Evolutionary conservation across 108 stramenopile genomes (phyloP).

Genomic region (Pseudonitzschia multiseries): DNA sequence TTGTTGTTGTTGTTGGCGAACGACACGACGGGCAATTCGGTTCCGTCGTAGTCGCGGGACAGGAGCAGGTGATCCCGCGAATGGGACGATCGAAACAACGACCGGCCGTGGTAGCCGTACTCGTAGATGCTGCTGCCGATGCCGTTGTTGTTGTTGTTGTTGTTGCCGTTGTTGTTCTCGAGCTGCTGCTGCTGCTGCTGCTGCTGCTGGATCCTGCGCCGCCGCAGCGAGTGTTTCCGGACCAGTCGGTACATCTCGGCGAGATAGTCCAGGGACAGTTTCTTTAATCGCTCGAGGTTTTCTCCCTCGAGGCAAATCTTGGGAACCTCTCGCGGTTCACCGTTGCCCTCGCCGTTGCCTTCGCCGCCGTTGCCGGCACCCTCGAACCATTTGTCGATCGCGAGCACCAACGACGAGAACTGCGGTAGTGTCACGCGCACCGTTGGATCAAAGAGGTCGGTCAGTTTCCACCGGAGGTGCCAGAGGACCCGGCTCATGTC

Average conservation of each 20-base stretch:
- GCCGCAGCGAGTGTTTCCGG: not conserved
- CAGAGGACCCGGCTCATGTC: not conserved
- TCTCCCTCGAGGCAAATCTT: not conserved
- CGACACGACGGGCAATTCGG: not conserved
- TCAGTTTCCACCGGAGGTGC: not conserved
- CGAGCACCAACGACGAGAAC: not conserved
- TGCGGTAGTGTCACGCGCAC: no score
- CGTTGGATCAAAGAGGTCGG: not conserved
- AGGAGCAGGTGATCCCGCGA: not conserved
- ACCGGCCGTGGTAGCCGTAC: not conserved
- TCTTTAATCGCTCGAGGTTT: not conserved
- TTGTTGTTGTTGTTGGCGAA: no score
- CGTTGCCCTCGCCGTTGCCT: not conserved
- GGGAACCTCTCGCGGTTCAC: not conserved
- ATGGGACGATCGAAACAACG: not conserved
- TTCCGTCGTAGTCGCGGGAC: not conserved
- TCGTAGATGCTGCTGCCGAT: not conserved
- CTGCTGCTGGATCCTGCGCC: not conserved
- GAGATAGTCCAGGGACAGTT: not conserved
- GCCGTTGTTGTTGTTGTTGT: not conserved
- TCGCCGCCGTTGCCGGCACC: not conserved
- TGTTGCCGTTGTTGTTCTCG: not conserved
- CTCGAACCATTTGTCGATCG: not conserved
- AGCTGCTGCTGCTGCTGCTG: not conserved
- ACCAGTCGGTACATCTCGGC: not conserved